These are phyloP conservation scores for Wickerhamomyces alni DNA, from an alignment of 805 yeast genomes.

Conservation along the genomic window DNA sequence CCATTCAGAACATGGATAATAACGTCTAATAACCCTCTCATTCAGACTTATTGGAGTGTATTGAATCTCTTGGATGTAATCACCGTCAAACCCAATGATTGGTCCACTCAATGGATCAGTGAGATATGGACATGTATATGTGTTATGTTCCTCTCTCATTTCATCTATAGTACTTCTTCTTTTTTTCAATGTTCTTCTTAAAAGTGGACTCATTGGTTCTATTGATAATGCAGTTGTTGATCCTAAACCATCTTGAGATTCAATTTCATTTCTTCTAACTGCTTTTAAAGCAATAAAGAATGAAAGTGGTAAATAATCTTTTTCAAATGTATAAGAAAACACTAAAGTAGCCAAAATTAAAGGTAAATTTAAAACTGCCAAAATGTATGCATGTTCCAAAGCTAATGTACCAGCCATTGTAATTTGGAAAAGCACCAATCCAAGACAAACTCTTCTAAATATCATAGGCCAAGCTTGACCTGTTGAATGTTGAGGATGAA, in stretches of 20 bases:
- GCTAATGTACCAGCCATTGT: conserved; percentile 92
- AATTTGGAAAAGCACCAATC: conserved; percentile 76
- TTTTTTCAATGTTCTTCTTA: conserved; percentile 9
- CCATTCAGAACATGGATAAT: conserved; percentile 21
- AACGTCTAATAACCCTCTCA: conserved; percentile 18
- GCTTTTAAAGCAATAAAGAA: conserved; percentile 86
- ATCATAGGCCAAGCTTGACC: conserved; percentile 95
- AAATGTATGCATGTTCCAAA: conserved; percentile 68
- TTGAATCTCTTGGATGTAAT: conserved; percentile 20
- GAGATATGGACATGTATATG: conserved; percentile 74
- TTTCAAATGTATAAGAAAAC: conserved; percentile 75
- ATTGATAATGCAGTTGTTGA: neutral
- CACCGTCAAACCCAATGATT: conserved; percentile 45
- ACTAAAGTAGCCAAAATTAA: conserved; percentile 63
- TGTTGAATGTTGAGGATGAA: conserved; percentile 94
- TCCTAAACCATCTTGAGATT: neutral
- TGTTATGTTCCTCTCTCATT: conserved; percentile 30
- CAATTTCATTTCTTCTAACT: conserved; percentile 26
- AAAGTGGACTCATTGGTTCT: conserved; percentile 9
- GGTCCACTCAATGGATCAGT: conserved; percentile 78
- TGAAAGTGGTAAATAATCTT: conserved; percentile 73
- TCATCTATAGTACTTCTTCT: conserved; percentile 23
- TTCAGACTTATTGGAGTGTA: conserved; percentile 16
- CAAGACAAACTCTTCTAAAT: conserved; percentile 75
- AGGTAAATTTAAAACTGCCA: conserved; percentile 71